Base-by-base conservation (phyloP, 208 protist species). In the Perkinsela sp. region DNA sequence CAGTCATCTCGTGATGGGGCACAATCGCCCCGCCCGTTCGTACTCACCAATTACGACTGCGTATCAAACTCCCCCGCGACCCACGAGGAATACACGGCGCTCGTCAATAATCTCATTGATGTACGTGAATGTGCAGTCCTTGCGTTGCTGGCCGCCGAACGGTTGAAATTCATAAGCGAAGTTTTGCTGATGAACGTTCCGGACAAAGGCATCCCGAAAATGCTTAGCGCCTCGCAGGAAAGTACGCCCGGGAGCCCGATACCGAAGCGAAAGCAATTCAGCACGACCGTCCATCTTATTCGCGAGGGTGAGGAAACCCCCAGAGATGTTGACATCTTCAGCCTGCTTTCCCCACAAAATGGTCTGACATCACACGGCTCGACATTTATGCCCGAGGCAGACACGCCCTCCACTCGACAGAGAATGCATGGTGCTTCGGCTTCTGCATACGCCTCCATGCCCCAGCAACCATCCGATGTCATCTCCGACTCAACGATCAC, bases 21-120 rank as follows among this genome's bases (percentile, higher is more conserved):
- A 57, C 6, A 57, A 22, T n/a, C n/a, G n/a, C n/a, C n/a, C n/a
- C n/a, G n/a, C n/a, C n/a, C n/a, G n/a, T 57, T 57, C 40, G 6
- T 57, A 78, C 85, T 86, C 73, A 90, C 85, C 48, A 90, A 90
- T 73, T 90, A 90, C 75, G 86, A 92, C 74, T 92, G 86, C 76
- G 84, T 92, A 72, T 89, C 83, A 72, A 92, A 92, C 67, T 82
- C 84, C 1, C 86, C 85, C 72, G 73, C 90, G 31, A 81, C 82
- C 0, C 30, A 79, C 30, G 28, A 71, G 6, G 84, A 92, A 75
- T 89, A 88, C 72, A 85, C 77, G 66, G 72, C 75, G 66, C 90
- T 81, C 77, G 74, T 88, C 6, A 76, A 79, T 0, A 77, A 79
- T 48, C 71, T 90, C 67, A 57, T 57, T n/a, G 40, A 57, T 22